phyloP scores from a whole-genome alignment of 2,329 filamentous ascomycete species.

The Colletotrichum trifolii region DNA sequence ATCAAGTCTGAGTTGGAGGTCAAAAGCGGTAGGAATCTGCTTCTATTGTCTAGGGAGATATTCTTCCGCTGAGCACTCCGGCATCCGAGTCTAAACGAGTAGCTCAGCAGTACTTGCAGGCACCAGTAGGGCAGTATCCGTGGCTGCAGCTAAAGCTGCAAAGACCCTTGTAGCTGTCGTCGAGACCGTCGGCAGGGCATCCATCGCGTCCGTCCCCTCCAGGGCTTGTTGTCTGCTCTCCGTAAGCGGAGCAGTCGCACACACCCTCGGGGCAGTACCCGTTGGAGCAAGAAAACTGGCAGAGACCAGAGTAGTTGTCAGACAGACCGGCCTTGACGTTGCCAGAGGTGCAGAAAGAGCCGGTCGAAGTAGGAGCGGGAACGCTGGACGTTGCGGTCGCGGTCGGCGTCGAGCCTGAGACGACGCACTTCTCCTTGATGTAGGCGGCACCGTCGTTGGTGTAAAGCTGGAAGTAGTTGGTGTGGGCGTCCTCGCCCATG shows the following conservation, averaged over 20 bases:
- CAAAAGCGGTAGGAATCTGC: too few species aligned
- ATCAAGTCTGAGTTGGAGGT: too few species aligned
- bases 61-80: too few species aligned
- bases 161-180: conserved; percentile 53
- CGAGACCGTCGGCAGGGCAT: conserved; percentile 46
- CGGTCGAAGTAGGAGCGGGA: conserved; percentile 28
- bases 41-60: too few species aligned
- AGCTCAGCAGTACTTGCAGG: conserved; percentile 40
- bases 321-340: conserved; percentile 42
- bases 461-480: conserved; percentile 45
- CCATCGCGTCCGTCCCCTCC: conserved; percentile 43
- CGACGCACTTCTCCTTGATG: conserved; percentile 34
- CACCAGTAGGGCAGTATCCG: conserved; percentile 56
- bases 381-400: conserved; percentile 20
- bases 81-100: too few species aligned
- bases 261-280: conserved; percentile 48
- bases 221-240: conserved; percentile 40
- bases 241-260: conserved; percentile 48
- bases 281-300: conserved; percentile 45
- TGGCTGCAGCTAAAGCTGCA: conserved; percentile 59
- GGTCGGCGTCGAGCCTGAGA: conserved; percentile 12
- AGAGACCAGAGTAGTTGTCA: conserved; percentile 49
- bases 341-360: conserved; percentile 41
- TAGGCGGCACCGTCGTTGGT: conserved; percentile 27
- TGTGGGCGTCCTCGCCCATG: conserved; percentile 45